These are phyloP conservation scores for Penicillium pancosmium DNA, from an alignment of 495 filamentous ascomycete genomes.

Conservation along the genomic window DNA sequence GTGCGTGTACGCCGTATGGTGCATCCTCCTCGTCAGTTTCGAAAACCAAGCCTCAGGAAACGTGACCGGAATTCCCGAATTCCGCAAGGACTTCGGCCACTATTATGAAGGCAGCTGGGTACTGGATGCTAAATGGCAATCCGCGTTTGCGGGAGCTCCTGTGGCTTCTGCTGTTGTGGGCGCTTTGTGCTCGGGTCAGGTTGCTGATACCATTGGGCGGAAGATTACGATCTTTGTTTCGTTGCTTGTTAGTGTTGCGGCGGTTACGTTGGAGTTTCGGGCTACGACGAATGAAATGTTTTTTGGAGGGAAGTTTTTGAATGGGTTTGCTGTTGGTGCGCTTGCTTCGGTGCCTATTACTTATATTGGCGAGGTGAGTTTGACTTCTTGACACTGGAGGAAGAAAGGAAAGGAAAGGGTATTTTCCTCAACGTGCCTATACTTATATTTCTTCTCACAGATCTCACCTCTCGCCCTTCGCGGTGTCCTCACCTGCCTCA, in stretches of 20 bases:
- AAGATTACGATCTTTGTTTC: constrained; percentile 15
- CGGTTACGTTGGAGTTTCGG: constrained; percentile 31
- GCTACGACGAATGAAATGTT: constrained; percentile 33
- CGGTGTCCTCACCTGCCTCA: constrained; percentile 27
- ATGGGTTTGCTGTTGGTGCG: constrained; percentile 32
- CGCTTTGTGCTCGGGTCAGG: constrained; percentile 21
- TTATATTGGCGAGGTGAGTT: constrained; percentile 33
- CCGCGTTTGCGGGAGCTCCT: constrained; percentile 30
- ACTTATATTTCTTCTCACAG: constrained; percentile 3
- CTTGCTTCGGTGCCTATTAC: constrained; percentile 27
- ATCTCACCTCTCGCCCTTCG: constrained; percentile 32
- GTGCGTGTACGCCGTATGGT: constrained; percentile 28
- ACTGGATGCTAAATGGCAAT: constrained; percentile 33
- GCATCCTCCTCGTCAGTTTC: constrained; percentile 30
- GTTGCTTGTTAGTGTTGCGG: constrained; percentile 27
- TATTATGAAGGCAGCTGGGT: constrained; percentile 28
- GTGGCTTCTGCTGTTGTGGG: constrained; percentile 22
- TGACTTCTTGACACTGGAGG: too few species aligned
- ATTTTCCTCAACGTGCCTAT: not conserved
- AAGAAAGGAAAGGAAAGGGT: too few species aligned
- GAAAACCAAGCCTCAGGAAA: constrained; percentile 35
- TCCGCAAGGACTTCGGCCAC: constrained; percentile 35
- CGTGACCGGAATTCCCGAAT: constrained; percentile 34
- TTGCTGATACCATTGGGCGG: constrained; percentile 21
- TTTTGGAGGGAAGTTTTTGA: constrained; percentile 37